Percentiles rank a stretch among this genome's conserved stretches.
Evolutionary conservation across 768 basidiomycete species (phyloP).

Genomic region (Mycena amicta): DNA sequence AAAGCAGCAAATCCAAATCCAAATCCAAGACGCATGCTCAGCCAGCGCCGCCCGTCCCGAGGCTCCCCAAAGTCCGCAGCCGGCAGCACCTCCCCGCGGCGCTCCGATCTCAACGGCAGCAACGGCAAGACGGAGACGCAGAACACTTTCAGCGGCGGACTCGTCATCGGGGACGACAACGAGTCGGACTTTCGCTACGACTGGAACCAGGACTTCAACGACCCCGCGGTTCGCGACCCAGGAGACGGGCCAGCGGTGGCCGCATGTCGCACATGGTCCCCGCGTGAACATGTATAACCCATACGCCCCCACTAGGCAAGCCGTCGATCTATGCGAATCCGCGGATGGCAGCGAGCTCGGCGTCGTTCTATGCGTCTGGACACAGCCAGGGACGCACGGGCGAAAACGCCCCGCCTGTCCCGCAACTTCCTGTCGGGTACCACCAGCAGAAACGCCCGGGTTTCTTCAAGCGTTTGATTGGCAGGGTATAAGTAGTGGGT

Average conservation of each 20-base stretch:
- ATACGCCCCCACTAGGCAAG: neutral
- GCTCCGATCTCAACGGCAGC: neutral
- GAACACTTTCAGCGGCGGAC: neutral
- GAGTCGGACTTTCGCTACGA: neutral
- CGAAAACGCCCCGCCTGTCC: neutral
- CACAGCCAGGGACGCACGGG: neutral
- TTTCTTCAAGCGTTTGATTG: neutral
- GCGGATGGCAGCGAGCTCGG: neutral
- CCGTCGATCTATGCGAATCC: neutral
- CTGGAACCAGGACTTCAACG: neutral
- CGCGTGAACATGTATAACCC: neutral
- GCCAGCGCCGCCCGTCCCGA: neutral
- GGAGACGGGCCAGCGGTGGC: neutral
- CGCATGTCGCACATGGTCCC: neutral
- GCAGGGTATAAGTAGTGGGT: neutral
- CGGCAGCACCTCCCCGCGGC: neutral
- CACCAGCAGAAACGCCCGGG: neutral
- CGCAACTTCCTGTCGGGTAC: neutral
- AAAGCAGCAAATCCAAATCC: neutral
- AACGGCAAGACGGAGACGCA: neutral
- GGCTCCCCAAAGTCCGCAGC: neutral
- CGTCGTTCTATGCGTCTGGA: neutral
- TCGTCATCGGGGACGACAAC: neutral
- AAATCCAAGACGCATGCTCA: neutral
- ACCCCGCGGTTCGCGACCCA: neutral